Evolutionary conservation across 176 grass and related monocot genomes (phyloP).

Genomic region (Poa pratensis): DNA sequence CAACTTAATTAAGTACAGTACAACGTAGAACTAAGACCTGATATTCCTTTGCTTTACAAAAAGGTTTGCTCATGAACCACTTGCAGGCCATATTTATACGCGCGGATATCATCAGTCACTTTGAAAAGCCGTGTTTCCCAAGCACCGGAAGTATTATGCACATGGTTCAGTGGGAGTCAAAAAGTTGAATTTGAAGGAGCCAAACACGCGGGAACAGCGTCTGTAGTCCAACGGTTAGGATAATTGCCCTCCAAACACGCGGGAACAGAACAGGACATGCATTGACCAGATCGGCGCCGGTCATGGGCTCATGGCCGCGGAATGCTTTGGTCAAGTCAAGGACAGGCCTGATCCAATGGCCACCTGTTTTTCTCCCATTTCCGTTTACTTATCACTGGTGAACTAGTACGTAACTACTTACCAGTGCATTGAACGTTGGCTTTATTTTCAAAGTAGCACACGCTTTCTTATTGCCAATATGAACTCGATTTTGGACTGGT

Average conservation of each 20-base stretch:
- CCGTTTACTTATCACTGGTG: background rate
- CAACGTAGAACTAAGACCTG: background rate
- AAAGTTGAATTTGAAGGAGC: background rate
- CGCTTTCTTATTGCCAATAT: background rate
- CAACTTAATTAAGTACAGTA: background rate
- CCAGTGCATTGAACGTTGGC: background rate
- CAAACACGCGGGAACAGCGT: background rate
- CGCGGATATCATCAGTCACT: background rate
- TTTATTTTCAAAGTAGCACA: background rate
- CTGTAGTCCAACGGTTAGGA: conserved; percentile 99
- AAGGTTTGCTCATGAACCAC: background rate
- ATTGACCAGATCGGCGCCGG: background rate
- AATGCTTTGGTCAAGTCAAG: background rate
- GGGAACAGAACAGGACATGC: background rate
- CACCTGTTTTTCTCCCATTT: background rate
- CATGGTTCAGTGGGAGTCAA: background rate
- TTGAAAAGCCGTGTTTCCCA: background rate
- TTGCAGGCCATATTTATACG: background rate
- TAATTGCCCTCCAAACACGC: conserved; percentile 90
- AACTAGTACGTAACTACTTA: no score
- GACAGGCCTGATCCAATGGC: background rate
- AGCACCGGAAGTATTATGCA: background rate
- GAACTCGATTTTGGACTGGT: background rate
- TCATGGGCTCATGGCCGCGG: background rate
- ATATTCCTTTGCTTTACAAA: background rate